These are phyloP conservation scores for Calonectria naviculata DNA, from an alignment of 2,329 filamentous ascomycete species.

Conservation along the genomic window DNA sequence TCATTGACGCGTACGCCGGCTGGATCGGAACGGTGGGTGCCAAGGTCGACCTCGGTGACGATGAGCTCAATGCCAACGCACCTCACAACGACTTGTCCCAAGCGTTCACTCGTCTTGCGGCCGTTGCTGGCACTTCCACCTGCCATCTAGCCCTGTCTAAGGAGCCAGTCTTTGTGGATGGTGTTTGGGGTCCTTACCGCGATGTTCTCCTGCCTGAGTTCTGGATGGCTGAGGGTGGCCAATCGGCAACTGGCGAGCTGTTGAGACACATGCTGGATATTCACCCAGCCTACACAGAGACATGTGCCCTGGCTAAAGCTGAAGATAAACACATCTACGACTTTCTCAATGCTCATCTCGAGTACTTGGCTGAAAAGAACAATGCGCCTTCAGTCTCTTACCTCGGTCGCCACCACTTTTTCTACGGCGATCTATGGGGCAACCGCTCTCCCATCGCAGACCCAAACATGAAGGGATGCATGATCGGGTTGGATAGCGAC, in stretches of 20 bases:
- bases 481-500: conserved; percentile 89
- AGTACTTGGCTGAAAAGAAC: conserved; percentile 76
- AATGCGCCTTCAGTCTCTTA: conserved; percentile 84
- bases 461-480: conserved; percentile 89
- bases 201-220: conserved; percentile 92
- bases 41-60: conserved; percentile 80
- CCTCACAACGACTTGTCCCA: conserved; percentile 89
- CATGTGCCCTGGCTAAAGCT: conserved; percentile 80
- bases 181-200: conserved; percentile 97
- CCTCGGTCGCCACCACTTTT: conserved; percentile 94
- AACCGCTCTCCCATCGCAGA: conserved; percentile 96
- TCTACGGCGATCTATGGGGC: conserved; percentile 97
- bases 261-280: conserved; percentile 95
- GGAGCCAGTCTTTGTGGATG: conserved; percentile 91
- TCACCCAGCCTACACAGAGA: conserved; percentile 88
- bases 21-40: conserved; percentile 99
- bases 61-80: conserved; percentile 73
- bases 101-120: conserved; percentile 91
- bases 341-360: conserved; percentile 89
- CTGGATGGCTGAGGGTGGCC: conserved; percentile 98
- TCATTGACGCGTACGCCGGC: conserved; percentile 98
- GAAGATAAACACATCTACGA: conserved; percentile 93
- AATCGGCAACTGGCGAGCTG: conserved; percentile 95
- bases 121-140: conserved; percentile 95
- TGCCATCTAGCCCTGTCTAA: conserved; percentile 97